Evolutionary conservation across 208 protist genomes (phyloP), one percentile per base, ranked within the genome.

Genomic region (Plasmodiophora brassicae): DNA sequence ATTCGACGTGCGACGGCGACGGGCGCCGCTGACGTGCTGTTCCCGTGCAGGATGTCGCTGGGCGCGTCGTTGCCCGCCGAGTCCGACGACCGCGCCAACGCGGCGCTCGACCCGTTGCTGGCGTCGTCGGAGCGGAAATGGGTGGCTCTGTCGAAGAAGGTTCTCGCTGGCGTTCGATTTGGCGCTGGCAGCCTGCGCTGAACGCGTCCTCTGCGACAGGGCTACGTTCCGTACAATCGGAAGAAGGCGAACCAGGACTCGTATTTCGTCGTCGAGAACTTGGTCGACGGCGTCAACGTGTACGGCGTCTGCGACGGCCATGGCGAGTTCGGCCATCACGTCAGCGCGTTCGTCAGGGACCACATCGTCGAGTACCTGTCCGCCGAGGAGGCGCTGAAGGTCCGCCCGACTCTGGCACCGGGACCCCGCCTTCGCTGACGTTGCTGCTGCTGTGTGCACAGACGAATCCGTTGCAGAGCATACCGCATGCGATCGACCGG

Each of bases 231-330:
- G 35, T 88, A 88, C 35, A 88, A 89, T 43, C 83, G 57, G 25
- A 89, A 90, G n/a, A 90, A 90, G 53, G 87, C 46, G 32, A 90
- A 90, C 88, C 88, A 90, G 53, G 88, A 90, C 87, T n/a, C 41
- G 8, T 90, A 83, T 41, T 57, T 89, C 53, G 25, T 88, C 0
- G 43, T 39, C 41, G 65, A 83, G n/a, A 84, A 88, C 65, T 72
- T 90, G 5, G 10, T 46, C n/a, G 36, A 53, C 10, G 88, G 86
- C 32, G 86, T 72, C 28, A 60, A 45, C 25, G 5, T 90, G 28
- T 90, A 88, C 38, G 86, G 83, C 10, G 88, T 90, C 14, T 90
- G 83, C 53, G 88, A 90, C 53, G 88, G 88, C 35, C 88, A 90
- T 84, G 88, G 88, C n/a, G 86, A 90, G 39, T 46, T 88, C 86